A percentile compares a stretch with the other conserved stretches of the same genome.
These are phyloP conservation scores for Chalciporus sphaerocephalus DNA, from an alignment of 768 basidiomycete genomes.

Conservation along the genomic window DNA sequence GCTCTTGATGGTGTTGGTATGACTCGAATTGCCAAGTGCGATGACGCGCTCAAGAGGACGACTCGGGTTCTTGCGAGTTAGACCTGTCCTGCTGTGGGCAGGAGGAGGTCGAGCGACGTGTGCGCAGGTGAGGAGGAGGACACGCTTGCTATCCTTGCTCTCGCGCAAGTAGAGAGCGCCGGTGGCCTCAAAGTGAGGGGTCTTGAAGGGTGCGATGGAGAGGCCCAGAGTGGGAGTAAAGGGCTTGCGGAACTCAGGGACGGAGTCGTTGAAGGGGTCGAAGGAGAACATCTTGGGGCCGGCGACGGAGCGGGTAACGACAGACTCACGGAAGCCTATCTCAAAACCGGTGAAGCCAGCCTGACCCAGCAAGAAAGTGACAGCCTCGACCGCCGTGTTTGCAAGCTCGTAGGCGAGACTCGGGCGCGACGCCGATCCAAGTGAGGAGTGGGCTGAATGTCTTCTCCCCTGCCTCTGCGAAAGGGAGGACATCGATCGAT, in stretches of 20 bases:
- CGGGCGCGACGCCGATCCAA: too few species aligned
- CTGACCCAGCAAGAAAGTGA: too few species aligned
- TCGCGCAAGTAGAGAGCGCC: conserved; percentile 1
- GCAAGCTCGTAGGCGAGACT: too few species aligned
- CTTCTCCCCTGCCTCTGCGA: too few species aligned
- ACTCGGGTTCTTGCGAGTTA: not conserved
- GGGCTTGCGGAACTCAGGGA: not conserved
- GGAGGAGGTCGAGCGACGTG: not conserved
- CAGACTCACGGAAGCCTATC: too few species aligned
- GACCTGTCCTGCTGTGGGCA: not conserved
- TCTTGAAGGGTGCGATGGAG: not conserved
- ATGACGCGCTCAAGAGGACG: not conserved
- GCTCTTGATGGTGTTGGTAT: not conserved
- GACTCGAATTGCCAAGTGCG: not conserved
- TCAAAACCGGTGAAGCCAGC: too few species aligned
- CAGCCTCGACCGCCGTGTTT: too few species aligned
- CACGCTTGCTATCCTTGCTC: not conserved
- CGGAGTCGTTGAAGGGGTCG: too few species aligned
- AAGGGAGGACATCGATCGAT: too few species aligned
- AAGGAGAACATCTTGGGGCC: too few species aligned
- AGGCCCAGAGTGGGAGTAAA: conserved; percentile 4
- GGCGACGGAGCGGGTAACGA: too few species aligned
- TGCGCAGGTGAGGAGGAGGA: not conserved
- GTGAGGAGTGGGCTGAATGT: too few species aligned
- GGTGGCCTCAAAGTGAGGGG: not conserved